Base-by-base conservation (phyloP, 208 protist species). In the Willaertia magna region DNA sequence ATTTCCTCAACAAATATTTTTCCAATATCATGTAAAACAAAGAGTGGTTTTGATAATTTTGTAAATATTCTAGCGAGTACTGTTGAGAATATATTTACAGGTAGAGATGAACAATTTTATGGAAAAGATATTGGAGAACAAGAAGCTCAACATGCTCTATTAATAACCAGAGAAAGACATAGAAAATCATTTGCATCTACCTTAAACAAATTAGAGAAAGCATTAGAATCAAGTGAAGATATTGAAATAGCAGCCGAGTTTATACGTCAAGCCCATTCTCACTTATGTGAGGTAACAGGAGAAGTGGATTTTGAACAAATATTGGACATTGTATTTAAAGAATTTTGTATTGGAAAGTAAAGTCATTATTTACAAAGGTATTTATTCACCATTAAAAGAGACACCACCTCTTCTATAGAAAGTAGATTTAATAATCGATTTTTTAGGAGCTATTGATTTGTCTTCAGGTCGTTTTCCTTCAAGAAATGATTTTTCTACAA, bases 281-380 rank as follows among this genome's bases (percentile, higher is more conserved):
- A 9, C 39, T 26, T 83, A 34, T 26, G n/a, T 26, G 11, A 30
- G 11, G 43, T 83, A 16, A 83, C 78, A 55, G 78, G 78, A 1
- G n/a, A 83, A 11, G n/a, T 55, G 7, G 78, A 83, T 43, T 39
- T 55, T 6, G 78, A 83, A 52, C 26, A 83, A 20, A 83, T 83
- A 43, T 55, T 83, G 22, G 78, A 42, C 43, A 12, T 48, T 2
- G 78, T 83, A 43, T 83, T 83, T 26, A 43, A 30, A 40, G 78
- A 83, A 26, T 83, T 83, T 83, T 83, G 78, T 55, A 55, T 83
- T 83, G 78, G 78, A 42, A 83, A 83, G 55, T 83, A 55, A 83
- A 49, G 39, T 55, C 9, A 55, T 22, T 55, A 11, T 22, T 55
- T 55, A 55, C 20, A 22, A n/a, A n/a, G n/a, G n/a, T n/a, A n/a